Conservation (phyloP, 2,329 filamentous ascomycete species). For the Allantophomopsis cytisporea region DNA sequence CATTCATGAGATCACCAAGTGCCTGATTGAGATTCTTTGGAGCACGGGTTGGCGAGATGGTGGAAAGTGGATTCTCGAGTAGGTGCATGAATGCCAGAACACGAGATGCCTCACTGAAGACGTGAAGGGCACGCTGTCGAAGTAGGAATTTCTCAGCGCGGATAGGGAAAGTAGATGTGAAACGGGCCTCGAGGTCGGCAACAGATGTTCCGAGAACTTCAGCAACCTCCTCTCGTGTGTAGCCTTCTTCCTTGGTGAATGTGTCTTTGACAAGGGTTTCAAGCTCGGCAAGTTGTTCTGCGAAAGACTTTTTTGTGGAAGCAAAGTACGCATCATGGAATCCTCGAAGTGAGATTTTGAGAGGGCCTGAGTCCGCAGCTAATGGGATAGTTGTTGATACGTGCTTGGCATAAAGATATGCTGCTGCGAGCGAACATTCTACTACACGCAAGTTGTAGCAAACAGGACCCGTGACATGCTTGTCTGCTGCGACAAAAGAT, state of each 20-base stretch:
- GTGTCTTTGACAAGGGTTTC: slow-evolving; percentile 55
- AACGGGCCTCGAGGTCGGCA: slow-evolving; percentile 59
- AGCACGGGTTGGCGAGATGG: slow-evolving; percentile 28
- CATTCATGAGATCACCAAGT: slow-evolving; percentile 76
- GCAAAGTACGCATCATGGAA: slow-evolving; percentile 76
- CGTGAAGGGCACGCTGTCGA: slow-evolving; percentile 76
- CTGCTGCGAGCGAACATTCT: slow-evolving; percentile 82
- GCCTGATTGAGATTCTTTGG: slow-evolving; percentile 31
- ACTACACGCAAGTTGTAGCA: slow-evolving; percentile 97
- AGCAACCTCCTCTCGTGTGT: slow-evolving; percentile 78
- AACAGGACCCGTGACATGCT: slow-evolving; percentile 82
- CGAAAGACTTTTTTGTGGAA: slow-evolving; percentile 31
- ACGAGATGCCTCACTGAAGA: slow-evolving; percentile 77
- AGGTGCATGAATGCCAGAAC: slow-evolving; percentile 74
- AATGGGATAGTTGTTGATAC: slow-evolving; percentile 45
- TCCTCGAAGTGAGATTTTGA: slow-evolving; percentile 71
- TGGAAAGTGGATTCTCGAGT: slow-evolving; percentile 48
- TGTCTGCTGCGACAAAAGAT: slow-evolving; percentile 87
- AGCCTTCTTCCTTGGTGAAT: slow-evolving; percentile 69
- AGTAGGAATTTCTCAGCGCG: slow-evolving; percentile 80
- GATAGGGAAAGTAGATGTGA: slow-evolving; percentile 80
- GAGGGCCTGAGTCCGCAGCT: slow-evolving; percentile 64
- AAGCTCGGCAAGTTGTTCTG: slow-evolving; percentile 61
- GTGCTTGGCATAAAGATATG: slow-evolving; percentile 44
- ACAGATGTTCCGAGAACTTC: slow-evolving; percentile 55